Percentiles rank a stretch among this genome's conserved stretches.
Conservation (phyloP, 176 grass and related monocot genomes). For the Phoenix dactylifera region DNA sequence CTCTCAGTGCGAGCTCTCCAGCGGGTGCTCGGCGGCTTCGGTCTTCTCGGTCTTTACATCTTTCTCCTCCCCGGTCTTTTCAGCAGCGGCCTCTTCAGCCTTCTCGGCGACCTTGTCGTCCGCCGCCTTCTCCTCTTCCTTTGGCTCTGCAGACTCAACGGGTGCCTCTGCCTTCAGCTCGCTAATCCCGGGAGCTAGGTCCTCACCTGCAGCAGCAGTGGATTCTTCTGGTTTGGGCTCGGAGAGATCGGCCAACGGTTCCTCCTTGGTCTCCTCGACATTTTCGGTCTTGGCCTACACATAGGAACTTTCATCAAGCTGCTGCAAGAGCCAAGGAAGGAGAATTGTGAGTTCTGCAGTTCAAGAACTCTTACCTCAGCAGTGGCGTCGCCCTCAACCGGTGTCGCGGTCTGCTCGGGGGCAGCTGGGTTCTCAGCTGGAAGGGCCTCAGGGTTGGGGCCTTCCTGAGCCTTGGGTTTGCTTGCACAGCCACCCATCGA, state of each 20-base stretch:
- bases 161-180: slow-evolving; percentile 13
- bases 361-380: not conserved
- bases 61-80: not conserved
- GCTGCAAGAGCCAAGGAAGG: not conserved
- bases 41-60: not conserved
- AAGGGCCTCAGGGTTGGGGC: slow-evolving; percentile 11
- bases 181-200: slow-evolving; percentile 19
- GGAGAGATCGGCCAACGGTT: slow-evolving; percentile 29
- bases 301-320: not conserved
- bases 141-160: not conserved
- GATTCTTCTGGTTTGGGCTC: slow-evolving; percentile 25
- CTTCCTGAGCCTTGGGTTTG: slow-evolving; percentile 5
- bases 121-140: not conserved
- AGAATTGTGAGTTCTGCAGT: too few relatives aligned
- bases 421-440: slow-evolving; percentile 3
- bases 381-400: not conserved
- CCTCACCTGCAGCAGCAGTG: slow-evolving; percentile 6
- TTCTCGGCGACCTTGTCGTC: slow-evolving; percentile 1
- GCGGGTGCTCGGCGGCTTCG: slow-evolving; percentile 8
- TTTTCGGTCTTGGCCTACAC: slow-evolving; percentile 17
- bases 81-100: not conserved
- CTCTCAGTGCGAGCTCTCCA: not conserved
- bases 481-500: slow-evolving; percentile 30
- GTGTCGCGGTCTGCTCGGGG: too few relatives aligned
- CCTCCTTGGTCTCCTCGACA: slow-evolving; percentile 2